phyloP scores from a whole-genome alignment of 495 filamentous ascomycete genomes.

The Penicillium egyptiacum region DNA sequence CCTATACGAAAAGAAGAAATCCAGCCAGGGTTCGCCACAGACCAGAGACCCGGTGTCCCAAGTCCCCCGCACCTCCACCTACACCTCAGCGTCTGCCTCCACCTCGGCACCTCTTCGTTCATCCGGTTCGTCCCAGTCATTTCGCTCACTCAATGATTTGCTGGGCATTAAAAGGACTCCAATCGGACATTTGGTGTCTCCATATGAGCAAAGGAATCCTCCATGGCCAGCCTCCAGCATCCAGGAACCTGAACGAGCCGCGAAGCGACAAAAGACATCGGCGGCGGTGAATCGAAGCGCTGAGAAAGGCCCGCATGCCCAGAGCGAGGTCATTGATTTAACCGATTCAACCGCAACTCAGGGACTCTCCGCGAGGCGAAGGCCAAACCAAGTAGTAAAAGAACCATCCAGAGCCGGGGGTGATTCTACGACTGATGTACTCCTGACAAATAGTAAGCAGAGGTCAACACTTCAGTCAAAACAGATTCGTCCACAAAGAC shows the following conservation, averaged over 20 bases:
- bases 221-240: conserved; percentile 7
- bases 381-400: background rate
- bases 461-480: conserved; percentile 1
- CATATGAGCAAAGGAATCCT: conserved; percentile 46
- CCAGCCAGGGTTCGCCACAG: conserved; percentile 28
- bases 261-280: conserved; percentile 50
- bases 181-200: conserved; percentile 48
- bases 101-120: conserved; percentile 26
- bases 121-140: conserved; percentile 30
- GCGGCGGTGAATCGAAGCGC: conserved; percentile 7
- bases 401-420: background rate
- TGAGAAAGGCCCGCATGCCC: conserved; percentile 6
- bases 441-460: background rate
- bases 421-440: background rate
- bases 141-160: conserved; percentile 57
- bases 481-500: conserved; percentile 1
- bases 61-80: conserved; percentile 13
- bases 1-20: conserved; percentile 62
- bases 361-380: background rate
- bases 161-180: conserved; percentile 56
- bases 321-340: conserved; percentile 26
- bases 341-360: conserved; percentile 7
- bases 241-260: conserved; percentile 29
- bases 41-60: conserved; percentile 16
- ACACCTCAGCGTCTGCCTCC: background rate